Percentiles rank a stretch among this genome's conserved stretches.
These are phyloP conservation scores for Kodamaea sagamina DNA, from an alignment of 805 yeast genomes.

Conservation along the genomic window DNA sequence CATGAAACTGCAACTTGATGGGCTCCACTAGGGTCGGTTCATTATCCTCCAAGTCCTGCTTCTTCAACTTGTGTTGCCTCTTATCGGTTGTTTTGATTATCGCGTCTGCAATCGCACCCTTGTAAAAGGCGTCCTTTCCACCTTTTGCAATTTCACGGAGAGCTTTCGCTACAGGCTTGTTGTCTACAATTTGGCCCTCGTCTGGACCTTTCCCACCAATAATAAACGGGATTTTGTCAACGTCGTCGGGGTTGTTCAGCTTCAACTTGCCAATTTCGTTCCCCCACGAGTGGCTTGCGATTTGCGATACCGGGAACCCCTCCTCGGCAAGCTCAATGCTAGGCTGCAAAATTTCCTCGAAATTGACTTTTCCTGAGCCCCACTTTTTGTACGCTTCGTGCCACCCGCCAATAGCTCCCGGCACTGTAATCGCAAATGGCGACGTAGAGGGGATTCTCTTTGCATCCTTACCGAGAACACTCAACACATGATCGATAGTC, in stretches of 20 bases:
- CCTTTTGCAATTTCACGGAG: slow-evolving; percentile 50
- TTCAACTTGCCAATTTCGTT: slow-evolving; percentile 40
- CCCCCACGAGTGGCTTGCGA: slow-evolving; percentile 55
- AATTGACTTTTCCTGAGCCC: slow-evolving; percentile 69
- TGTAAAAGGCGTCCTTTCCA: slow-evolving; percentile 69
- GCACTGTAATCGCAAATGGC: slow-evolving; percentile 65
- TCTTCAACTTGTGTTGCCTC: slow-evolving; percentile 57
- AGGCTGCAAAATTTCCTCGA: slow-evolving; percentile 60
- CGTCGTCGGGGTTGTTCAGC: slow-evolving; percentile 33
- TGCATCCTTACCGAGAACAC: slow-evolving; percentile 44
- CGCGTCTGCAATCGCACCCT: slow-evolving; percentile 67
- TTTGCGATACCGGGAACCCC: slow-evolving; percentile 65
- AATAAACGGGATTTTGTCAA: slow-evolving; percentile 30
- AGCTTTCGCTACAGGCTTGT: slow-evolving; percentile 54
- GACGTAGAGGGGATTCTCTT: slow-evolving; percentile 54
- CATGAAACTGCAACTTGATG: slow-evolving; percentile 52
- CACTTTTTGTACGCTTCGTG: slow-evolving; percentile 63
- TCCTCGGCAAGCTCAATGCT: slow-evolving; percentile 68
- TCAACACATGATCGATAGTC: slow-evolving; percentile 48
- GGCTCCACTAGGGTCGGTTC: slow-evolving; percentile 67
- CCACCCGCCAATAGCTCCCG: slow-evolving; percentile 85
- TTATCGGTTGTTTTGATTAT: slow-evolving; percentile 55
- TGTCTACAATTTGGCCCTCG: slow-evolving; percentile 59
- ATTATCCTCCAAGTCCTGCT: slow-evolving; percentile 59
- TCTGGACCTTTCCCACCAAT: slow-evolving; percentile 45